Base-by-base conservation (phyloP, 176 grass and related monocot genomes). In the Rhynchospora pubera region DNA sequence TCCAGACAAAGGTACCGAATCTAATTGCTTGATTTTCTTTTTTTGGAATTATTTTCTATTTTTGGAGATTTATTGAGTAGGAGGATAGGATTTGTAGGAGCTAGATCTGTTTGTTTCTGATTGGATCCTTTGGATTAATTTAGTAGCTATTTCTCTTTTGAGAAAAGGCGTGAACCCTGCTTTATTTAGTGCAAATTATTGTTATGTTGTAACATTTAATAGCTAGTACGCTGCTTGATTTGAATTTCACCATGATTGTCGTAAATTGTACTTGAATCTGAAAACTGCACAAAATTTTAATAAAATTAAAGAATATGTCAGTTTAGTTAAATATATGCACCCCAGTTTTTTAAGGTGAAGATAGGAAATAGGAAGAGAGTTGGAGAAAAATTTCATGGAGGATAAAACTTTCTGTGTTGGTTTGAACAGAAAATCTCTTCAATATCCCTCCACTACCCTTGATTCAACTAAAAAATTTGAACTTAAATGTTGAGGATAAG, bases 101-200 rank as follows among this genome's bases (percentile, higher is more conserved):
- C 6, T 26, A 30, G 73, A 77, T 77, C 73, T 77, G 73, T 77
- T 9, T 55, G 48, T 22, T 9, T 77, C 45, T 23, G 13, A 30
- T 77, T 26, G 48, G n/a, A n/a, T n/a, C n/a, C n/a, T n/a, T n/a
- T n/a, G n/a, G 26, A 46, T 77, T 77, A n/a, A 18, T 24, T 56
- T 77, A 13, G 51, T 11, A 69, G 18, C 39, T 69, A 44, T 69
- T 69, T 69, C 65, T 43, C 34, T 45, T 69, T 69, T n/a, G 1
- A 30, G 18, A 68, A 15, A 43, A 5, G 6, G 65, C 7, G n/a
- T n/a, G 12, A 42, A 66, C 15, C 32, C 65, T 44, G 16, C 47
- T 77, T 77, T 77, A 19, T 77, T 30, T 77, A 23, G 14, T 55
- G 21, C 72, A 77, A 77, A 19, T 77, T 77, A 77, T 51, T 48